Conservation (phyloP, 2,329 filamentous ascomycete genomes). For the Coniochaeta sp. region DNA sequence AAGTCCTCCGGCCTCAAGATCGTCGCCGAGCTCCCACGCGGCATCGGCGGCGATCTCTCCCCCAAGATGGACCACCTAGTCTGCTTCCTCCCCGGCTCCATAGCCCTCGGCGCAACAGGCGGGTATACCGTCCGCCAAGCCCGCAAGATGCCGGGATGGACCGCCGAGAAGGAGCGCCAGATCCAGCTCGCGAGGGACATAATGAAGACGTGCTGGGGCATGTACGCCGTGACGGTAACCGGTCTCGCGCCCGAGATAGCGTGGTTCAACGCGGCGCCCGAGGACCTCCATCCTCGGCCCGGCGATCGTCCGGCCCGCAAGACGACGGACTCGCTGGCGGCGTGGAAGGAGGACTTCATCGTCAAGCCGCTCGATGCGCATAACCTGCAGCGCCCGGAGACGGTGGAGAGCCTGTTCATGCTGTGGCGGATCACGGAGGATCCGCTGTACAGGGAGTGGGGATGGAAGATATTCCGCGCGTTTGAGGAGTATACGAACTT, state of each 20-base stretch:
- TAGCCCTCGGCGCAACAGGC: conserved; percentile 60
- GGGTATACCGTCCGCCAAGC: conserved; percentile 54
- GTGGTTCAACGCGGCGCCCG: conserved; percentile 55
- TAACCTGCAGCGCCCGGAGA: conserved; percentile 43
- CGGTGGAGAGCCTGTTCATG: conserved; percentile 7
- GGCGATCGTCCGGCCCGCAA: not conserved
- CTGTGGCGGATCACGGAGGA: conserved; percentile 6
- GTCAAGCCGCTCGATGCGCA: conserved; percentile 59
- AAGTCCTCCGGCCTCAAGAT: conserved; percentile 57
- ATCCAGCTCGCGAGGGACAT: conserved; percentile 61
- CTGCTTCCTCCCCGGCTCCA: conserved; percentile 72
- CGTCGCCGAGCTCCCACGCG: conserved; percentile 59
- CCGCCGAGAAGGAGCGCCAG: conserved; percentile 57
- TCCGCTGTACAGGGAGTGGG: conserved; percentile 5
- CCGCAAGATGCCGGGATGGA: conserved; percentile 43
- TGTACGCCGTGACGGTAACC: conserved; percentile 61
- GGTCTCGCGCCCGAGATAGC: conserved; percentile 67
- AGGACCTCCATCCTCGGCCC: conserved; percentile 40
- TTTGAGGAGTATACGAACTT: conserved; percentile 12
- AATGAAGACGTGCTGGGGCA: conserved; percentile 70
- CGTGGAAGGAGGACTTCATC: conserved; percentile 55
- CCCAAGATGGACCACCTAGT: conserved; percentile 73
- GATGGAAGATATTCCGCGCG: conserved; percentile 6
- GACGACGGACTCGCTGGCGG: conserved; percentile 24
- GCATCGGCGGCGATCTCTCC: conserved; percentile 44